Conservation (phyloP, 163 green algal genomes). For the Scenedesmus sp. region DNA sequence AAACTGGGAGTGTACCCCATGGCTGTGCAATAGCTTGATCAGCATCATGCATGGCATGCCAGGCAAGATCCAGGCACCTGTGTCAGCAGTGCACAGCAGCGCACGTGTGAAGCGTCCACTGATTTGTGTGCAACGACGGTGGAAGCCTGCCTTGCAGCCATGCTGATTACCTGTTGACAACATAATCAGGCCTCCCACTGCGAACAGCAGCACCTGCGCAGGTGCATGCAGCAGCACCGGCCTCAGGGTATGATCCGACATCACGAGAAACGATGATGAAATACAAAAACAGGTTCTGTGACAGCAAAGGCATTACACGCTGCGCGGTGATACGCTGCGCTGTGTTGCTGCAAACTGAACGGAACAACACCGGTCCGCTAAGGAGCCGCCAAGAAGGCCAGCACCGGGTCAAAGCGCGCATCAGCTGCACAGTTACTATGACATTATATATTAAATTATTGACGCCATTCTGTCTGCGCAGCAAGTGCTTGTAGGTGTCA, state of each 20-base stretch:
- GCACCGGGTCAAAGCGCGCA: no score
- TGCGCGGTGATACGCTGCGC: not conserved
- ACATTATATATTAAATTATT: not conserved
- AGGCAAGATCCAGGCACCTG: constrained; percentile 7
- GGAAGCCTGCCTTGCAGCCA: not conserved
- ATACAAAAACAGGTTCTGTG: no score
- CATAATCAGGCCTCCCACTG: not conserved
- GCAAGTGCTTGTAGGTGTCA: not conserved
- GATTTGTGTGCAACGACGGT: no score
- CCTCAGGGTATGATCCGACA: not conserved
- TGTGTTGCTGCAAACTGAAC: not conserved
- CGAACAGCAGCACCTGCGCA: not conserved
- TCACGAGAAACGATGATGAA: not conserved
- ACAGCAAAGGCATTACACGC: no score
- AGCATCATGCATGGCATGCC: not conserved
- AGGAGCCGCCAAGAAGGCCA: not conserved
- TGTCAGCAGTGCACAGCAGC: not conserved
- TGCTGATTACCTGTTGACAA: not conserved
- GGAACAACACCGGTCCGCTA: not conserved
- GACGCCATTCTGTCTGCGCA: not conserved
- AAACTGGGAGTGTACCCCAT: not conserved
- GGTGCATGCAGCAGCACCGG: not conserved
- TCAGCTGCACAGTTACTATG: no score
- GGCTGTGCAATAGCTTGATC: not conserved
- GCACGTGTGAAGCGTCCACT: no score